Evolutionary conservation across 768 basidiomycete genomes (phyloP).

Genomic region (Tylopilus cervinicoccineus): DNA sequence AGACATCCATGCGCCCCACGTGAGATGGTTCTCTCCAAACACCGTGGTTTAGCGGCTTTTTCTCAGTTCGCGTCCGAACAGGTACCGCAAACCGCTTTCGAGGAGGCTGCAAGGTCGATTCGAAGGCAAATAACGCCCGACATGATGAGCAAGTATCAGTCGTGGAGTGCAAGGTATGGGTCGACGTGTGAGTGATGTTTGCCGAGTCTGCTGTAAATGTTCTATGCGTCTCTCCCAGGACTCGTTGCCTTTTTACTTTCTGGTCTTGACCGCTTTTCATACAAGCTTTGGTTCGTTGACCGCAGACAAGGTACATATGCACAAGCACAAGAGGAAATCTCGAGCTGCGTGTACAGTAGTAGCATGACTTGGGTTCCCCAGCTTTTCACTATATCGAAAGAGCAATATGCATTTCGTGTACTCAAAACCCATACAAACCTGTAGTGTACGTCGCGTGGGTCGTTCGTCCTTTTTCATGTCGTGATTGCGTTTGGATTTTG

Average conservation of each 20-base stretch:
- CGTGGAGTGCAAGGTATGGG: slow-evolving; percentile 54
- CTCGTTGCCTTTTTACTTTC: too few species aligned
- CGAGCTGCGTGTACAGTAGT: too few species aligned
- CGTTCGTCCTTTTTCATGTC: neutral
- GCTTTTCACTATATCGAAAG: too few species aligned
- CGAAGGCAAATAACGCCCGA: slow-evolving; percentile 83
- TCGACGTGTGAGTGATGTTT: slow-evolving; percentile 11
- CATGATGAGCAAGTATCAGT: slow-evolving; percentile 65
- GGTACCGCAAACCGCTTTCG: slow-evolving; percentile 74
- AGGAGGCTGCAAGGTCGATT: slow-evolving; percentile 65
- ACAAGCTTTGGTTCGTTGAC: too few species aligned
- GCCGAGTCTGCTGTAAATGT: neutral
- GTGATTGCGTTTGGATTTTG: neutral
- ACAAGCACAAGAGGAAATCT: too few species aligned
- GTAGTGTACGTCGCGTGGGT: neutral
- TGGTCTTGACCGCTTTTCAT: too few species aligned
- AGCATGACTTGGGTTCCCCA: too few species aligned
- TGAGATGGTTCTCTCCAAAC: slow-evolving; percentile 49
- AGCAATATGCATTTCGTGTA: too few species aligned
- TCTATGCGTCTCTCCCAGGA: neutral
- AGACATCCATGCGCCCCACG: slow-evolving; percentile 73
- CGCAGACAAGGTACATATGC: too few species aligned
- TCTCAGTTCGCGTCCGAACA: slow-evolving; percentile 29
- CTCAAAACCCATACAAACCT: neutral
- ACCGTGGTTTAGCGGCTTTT: neutral